These are phyloP conservation scores for Clarireedia hainanense DNA, from an alignment of 2,329 filamentous ascomycete genomes.

Conservation along the genomic window DNA sequence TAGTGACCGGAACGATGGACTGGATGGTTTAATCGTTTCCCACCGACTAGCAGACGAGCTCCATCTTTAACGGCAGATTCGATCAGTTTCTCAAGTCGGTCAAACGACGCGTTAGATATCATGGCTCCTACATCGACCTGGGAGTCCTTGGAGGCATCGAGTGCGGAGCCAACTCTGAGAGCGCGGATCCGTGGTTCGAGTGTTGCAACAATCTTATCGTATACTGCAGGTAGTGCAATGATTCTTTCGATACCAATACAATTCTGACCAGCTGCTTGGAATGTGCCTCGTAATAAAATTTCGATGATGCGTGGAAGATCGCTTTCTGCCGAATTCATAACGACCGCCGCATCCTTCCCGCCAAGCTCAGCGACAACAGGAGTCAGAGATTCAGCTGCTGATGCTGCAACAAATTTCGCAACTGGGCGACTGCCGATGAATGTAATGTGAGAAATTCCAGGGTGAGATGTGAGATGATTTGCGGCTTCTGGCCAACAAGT, in stretches of 20 bases:
- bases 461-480: constrained; percentile 74
- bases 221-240: constrained; percentile 69
- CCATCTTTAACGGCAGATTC: constrained; percentile 69
- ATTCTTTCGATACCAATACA: constrained; percentile 96
- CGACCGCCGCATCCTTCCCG: constrained; percentile 86
- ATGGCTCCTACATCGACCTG: constrained; percentile 80
- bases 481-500: constrained; percentile 85
- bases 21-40: constrained; percentile 63
- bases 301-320: constrained; percentile 68
- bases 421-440: constrained; percentile 90
- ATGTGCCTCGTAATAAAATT: constrained; percentile 83
- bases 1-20: constrained; percentile 75
- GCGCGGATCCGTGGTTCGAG: constrained; percentile 67
- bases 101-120: constrained; percentile 73
- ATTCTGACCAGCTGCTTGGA: constrained; percentile 94
- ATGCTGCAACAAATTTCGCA: constrained; percentile 79
- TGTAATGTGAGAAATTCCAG: constrained; percentile 77
- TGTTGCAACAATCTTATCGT: constrained; percentile 61
- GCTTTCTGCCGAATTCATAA: constrained; percentile 64
- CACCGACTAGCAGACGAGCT: constrained; percentile 75
- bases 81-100: constrained; percentile 68
- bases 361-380: constrained; percentile 87
- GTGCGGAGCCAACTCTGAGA: constrained; percentile 66
- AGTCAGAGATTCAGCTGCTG: constrained; percentile 77
- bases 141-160: constrained; percentile 38